These are phyloP conservation scores for Xylaria sp. DNA, from an alignment of 2,329 filamentous ascomycete species.

Conservation along the genomic window DNA sequence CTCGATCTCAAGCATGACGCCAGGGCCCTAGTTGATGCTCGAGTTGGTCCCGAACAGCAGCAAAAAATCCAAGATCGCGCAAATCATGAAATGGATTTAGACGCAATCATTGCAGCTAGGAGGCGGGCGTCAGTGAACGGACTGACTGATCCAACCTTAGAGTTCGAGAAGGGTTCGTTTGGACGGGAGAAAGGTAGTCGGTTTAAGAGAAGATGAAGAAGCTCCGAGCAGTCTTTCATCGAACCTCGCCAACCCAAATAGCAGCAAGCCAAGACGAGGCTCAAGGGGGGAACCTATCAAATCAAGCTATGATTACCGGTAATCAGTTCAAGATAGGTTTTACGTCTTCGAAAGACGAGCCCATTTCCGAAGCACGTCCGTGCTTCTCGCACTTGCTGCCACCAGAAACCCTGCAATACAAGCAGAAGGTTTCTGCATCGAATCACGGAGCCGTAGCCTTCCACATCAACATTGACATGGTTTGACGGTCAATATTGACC, in stretches of 20 bases:
- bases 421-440: neutral
- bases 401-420: slow-evolving; percentile 2
- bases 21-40: slow-evolving; percentile 57
- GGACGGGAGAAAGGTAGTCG: slow-evolving; percentile 44
- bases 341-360: neutral
- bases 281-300: slow-evolving; percentile 11
- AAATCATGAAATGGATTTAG: slow-evolving; percentile 58
- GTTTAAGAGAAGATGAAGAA: slow-evolving; percentile 40
- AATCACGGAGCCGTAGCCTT: neutral
- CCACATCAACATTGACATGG: neutral
- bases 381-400: neutral
- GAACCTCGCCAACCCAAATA: slow-evolving; percentile 42
- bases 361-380: neutral
- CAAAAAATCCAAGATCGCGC: slow-evolving; percentile 50
- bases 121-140: slow-evolving; percentile 40
- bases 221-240: slow-evolving; percentile 37
- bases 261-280: slow-evolving; percentile 24
- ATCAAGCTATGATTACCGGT: slow-evolving; percentile 15
- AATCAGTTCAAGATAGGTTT: slow-evolving; percentile 3
- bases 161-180: slow-evolving; percentile 41
- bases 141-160: slow-evolving; percentile 13
- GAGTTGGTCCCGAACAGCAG: slow-evolving; percentile 50
- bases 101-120: slow-evolving; percentile 53
- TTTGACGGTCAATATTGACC: neutral
- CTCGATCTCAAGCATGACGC: slow-evolving; percentile 61